Evolutionary conservation across 345 rosid genomes (phyloP).

Genomic region (Nasturtium officinale): DNA sequence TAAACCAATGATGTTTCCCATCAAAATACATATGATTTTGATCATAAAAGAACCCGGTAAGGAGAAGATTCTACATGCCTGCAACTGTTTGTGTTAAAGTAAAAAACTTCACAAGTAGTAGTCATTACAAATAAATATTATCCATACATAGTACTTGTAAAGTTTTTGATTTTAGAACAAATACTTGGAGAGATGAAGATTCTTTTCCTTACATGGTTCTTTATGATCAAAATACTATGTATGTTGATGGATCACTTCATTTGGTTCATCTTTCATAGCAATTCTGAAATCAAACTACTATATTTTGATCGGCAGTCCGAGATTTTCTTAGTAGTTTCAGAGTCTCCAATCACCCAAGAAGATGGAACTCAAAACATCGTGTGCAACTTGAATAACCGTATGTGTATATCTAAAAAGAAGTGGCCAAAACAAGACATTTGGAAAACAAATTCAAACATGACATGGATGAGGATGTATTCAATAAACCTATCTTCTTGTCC

Average conservation of each 20-base stretch:
- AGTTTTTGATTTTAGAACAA: background rate
- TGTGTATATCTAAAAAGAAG: constrained; percentile 7
- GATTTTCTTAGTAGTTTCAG: background rate
- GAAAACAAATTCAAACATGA: background rate
- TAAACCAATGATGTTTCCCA: background rate
- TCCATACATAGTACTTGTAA: background rate
- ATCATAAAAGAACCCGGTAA: background rate
- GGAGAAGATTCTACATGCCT: constrained; percentile 4
- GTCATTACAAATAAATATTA: too few relatives aligned
- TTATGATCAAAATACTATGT: background rate
- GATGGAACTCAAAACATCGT: background rate
- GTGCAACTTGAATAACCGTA: constrained; percentile 3
- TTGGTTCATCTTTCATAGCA: background rate
- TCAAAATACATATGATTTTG: background rate
- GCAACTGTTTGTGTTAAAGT: background rate
- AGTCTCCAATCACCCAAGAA: background rate
- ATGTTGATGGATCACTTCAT: background rate
- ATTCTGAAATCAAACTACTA: background rate
- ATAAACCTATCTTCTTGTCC: constrained; percentile 8
- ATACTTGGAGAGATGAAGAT: background rate
- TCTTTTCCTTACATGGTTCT: background rate
- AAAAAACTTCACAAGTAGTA: constrained; percentile 18
- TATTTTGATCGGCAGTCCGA: constrained; percentile 5
- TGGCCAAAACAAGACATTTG: constrained; percentile 6
- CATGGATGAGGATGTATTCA: constrained; percentile 7